Base-by-base conservation (phyloP, 2,329 filamentous ascomycete genomes). In the Penicillium sp. region DNA sequence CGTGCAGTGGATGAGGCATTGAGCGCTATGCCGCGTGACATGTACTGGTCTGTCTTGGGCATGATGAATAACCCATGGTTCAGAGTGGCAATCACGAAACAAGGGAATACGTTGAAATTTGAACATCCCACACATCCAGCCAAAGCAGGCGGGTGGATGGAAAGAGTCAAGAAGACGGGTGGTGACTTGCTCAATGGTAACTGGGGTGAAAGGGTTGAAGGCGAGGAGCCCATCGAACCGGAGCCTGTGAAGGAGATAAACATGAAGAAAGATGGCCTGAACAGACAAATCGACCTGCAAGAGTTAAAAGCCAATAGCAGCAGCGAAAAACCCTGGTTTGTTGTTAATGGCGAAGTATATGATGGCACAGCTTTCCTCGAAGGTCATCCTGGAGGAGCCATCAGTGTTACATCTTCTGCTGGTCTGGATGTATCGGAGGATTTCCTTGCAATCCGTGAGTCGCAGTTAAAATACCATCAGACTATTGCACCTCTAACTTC, bases 31-130 rank as follows among this genome's bases (percentile, higher is more conserved):
- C 92, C 92, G 5, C 82, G 90, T 58, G 92, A 97, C 66, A 94
- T 96, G 90, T 96, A 96, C 75, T 97, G 92, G 92, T 91, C 86
- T 57, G 91, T 96, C 2, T 77, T 96, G 38, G 91, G 92, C 0
- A 97, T 97, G 92, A 96, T 97, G 92, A 96, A 96, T 74, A 96
- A 96, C 65, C 89, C 90, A 0, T 97, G 92, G 92, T 97, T 88
- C 71, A 82, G 92, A 6, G 82, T 97, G 1, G 84, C 86, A 2
- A 88, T 97, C 52, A 83, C 85, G 50, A 86, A 86, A 53, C 86
- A 92, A 56, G 80, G 79, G 0, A 78, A 83, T 16, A 73, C 68
- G 8, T 74, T 96, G 40, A 80, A 84, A 6, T 97, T 97, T 62
- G 91, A 96, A 70, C 92, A 97, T 64, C 92, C 92, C 0, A 95